Evolutionary conservation across 768 basidiomycete species (phyloP).

Genomic region (Mycena kentingensis): DNA sequence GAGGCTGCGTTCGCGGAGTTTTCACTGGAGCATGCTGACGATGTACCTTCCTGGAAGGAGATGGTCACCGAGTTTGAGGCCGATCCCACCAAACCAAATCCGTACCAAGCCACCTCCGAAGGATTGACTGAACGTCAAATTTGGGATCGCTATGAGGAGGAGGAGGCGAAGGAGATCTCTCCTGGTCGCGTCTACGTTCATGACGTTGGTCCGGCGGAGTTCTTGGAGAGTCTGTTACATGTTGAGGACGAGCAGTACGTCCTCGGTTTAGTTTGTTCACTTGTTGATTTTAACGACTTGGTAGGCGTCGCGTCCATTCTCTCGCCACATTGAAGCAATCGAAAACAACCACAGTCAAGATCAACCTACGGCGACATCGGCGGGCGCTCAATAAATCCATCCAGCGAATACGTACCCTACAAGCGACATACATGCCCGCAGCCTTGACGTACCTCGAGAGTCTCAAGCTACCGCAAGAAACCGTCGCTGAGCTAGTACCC

Average conservation of each 20-base stretch:
- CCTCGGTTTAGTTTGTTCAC: background rate
- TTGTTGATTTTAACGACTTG: background rate
- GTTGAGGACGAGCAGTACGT: constrained; percentile 27
- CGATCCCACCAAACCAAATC: too few relatives aligned
- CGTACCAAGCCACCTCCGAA: too few relatives aligned
- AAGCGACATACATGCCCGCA: constrained; percentile 6
- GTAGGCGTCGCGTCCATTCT: background rate
- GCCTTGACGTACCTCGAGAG: background rate
- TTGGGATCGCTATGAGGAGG: constrained; percentile 14
- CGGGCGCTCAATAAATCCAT: background rate
- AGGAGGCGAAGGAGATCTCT: constrained; percentile 9
- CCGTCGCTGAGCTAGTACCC: background rate
- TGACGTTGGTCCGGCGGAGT: constrained; percentile 18
- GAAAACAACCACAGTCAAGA: background rate
- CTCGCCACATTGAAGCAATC: constrained; percentile 11
- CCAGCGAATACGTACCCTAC: constrained; percentile 2
- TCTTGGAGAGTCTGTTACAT: constrained; percentile 17
- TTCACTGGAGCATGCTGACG: too few relatives aligned
- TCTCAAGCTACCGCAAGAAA: background rate
- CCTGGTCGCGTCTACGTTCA: constrained; percentile 9
- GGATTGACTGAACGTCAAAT: constrained; percentile 19
- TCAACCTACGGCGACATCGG: background rate
- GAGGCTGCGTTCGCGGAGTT: too few relatives aligned
- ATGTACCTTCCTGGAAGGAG: too few relatives aligned
- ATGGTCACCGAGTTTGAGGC: too few relatives aligned